Conservation (phyloP, 768 basidiomycete species). For the Fomitopsis serialis region DNA sequence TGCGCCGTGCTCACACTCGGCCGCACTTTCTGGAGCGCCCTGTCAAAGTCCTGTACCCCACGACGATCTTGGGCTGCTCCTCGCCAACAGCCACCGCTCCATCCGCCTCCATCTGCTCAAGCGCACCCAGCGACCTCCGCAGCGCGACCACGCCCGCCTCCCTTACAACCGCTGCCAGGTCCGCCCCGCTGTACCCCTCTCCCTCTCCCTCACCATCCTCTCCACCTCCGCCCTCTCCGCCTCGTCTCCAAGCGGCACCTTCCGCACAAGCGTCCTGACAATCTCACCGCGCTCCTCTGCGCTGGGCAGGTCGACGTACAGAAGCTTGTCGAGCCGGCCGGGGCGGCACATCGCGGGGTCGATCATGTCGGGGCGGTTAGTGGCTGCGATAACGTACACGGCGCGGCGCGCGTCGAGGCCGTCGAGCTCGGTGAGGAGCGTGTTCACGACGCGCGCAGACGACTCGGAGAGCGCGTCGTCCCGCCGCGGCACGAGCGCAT, state of each 20-base stretch:
- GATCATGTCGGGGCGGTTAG: constrained; percentile 95
- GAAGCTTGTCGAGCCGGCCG: constrained; percentile 86
- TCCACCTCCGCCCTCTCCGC: constrained; percentile 24
- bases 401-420: constrained; percentile 82
- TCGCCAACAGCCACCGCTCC: constrained; percentile 18
- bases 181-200: constrained; percentile 90
- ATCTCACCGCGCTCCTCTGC: constrained; percentile 78
- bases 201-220: constrained; percentile 50
- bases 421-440: constrained; percentile 89
- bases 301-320: constrained; percentile 86
- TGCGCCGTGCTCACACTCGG: constrained; percentile 84
- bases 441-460: constrained; percentile 90
- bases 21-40: constrained; percentile 72
- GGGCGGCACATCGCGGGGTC: constrained; percentile 98
- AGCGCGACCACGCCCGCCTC: constrained; percentile 89
- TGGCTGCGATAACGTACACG: constrained; percentile 93
- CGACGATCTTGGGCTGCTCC: constrained; percentile 26
- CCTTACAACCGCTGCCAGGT: constrained; percentile 80
- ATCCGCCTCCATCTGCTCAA: constrained; percentile 51
- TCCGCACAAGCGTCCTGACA: constrained; percentile 64
- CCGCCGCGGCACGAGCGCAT: constrained; percentile 84
- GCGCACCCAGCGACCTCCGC: constrained; percentile 57
- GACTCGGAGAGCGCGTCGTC: constrained; percentile 94
- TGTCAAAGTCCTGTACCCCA: constrained; percentile 65
- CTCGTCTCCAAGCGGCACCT: constrained; percentile 56